phyloP scores from a whole-genome alignment of 495 filamentous ascomycete species.

The Xylaria sp. region DNA sequence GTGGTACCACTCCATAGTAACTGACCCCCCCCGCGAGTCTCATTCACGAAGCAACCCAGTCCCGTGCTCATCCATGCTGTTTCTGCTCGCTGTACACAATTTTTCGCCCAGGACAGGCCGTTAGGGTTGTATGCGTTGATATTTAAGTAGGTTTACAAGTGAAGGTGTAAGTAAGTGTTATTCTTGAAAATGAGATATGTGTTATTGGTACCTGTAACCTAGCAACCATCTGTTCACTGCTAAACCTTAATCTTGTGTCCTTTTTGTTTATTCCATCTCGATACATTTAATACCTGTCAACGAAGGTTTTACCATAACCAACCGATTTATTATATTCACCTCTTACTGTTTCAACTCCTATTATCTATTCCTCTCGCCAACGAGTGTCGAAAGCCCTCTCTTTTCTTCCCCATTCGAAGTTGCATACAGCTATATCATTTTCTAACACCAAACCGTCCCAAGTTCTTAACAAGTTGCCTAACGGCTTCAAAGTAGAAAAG shows the following conservation, averaged over 20 bases:
- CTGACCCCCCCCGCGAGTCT: neutral
- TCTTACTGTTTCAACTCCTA: neutral
- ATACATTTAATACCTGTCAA: neutral
- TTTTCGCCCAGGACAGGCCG: neutral
- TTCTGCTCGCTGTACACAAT: conserved; percentile 1
- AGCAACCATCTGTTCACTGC: neutral
- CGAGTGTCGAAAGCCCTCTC: neutral
- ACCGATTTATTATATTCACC: neutral
- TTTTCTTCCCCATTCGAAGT: neutral
- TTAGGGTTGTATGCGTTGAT: neutral
- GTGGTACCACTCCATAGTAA: conserved; percentile 8
- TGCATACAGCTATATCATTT: too few relatives aligned
- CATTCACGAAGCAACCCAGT: conserved; percentile 1
- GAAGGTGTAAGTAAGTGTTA: too few relatives aligned
- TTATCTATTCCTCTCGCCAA: neutral
- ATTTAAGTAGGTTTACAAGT: conserved; percentile 19
- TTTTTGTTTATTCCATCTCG: neutral
- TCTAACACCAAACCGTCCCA: neutral
- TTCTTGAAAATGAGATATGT: neutral
- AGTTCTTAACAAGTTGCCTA: neutral
- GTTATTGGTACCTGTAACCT: neutral
- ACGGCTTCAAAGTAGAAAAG: neutral
- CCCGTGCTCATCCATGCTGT: conserved; percentile 3
- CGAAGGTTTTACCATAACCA: neutral
- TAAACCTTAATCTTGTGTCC: neutral